A percentile compares a stretch with the other conserved stretches of the same genome.
Evolutionary conservation across 441 rosid genomes (phyloP).

Genomic region (Brassica balearica): DNA sequence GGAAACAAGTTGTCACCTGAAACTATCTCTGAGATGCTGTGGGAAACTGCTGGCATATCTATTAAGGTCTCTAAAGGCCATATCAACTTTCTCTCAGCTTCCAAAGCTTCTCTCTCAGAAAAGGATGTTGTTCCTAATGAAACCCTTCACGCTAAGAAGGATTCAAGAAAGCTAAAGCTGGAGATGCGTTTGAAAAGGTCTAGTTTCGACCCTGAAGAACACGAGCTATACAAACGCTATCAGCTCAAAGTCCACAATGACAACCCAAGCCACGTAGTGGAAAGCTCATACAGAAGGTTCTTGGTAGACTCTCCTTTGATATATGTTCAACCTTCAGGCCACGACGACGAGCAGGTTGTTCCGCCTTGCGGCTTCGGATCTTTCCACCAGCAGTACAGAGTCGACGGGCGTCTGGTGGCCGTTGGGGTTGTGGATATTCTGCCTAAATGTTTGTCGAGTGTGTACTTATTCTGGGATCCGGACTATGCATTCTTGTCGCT

Average conservation of each 20-base stretch:
- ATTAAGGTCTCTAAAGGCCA: slow-evolving; percentile 79
- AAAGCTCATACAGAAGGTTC: slow-evolving; percentile 66
- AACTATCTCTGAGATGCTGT: slow-evolving; percentile 58
- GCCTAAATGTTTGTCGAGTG: slow-evolving; percentile 92
- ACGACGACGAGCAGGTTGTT: slow-evolving; percentile 57
- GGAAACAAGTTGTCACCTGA: slow-evolving; percentile 50
- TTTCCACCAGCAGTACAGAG: slow-evolving; percentile 85
- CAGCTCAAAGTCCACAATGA: slow-evolving; percentile 89
- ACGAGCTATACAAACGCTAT: slow-evolving; percentile 70
- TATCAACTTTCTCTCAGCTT: slow-evolving; percentile 62
- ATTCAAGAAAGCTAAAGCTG: slow-evolving; percentile 60
- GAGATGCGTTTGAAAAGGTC: slow-evolving; percentile 80
- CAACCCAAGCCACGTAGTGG: slow-evolving; percentile 57
- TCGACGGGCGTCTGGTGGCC: slow-evolving; percentile 84
- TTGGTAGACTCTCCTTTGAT: slow-evolving; percentile 84
- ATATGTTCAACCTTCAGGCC: slow-evolving; percentile 62
- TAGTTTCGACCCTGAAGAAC: slow-evolving; percentile 85
- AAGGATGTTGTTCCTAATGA: slow-evolving; percentile 33
- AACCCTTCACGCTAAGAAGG: slow-evolving; percentile 48
- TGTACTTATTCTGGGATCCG: slow-evolving; percentile 95
- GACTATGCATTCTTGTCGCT: slow-evolving; percentile 80
- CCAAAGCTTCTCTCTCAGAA: slow-evolving; percentile 40
- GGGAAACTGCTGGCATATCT: slow-evolving; percentile 50
- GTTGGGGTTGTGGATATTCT: slow-evolving; percentile 93
- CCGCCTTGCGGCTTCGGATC: slow-evolving; percentile 84